Evolutionary conservation across 768 basidiomycete genomes (phyloP).

Genomic region (Leccinum broughii): DNA sequence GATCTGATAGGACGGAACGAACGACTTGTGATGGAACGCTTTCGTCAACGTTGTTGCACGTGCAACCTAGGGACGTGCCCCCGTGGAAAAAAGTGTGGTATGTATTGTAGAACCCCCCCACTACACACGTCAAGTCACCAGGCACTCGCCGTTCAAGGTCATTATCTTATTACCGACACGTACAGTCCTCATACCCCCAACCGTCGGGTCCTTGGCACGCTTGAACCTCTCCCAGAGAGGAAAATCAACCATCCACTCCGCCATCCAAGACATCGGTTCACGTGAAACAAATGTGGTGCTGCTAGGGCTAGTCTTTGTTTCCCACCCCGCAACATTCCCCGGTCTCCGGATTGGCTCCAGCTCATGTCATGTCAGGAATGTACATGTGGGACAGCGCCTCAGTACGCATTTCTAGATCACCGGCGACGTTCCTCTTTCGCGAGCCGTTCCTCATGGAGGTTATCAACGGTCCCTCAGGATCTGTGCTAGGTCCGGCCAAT

Average conservation of each 20-base stretch:
- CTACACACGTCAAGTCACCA: not conserved
- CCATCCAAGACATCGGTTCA: not conserved
- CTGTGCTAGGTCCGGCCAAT: not conserved
- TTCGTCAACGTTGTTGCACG: slow-evolving; percentile 1
- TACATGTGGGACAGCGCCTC: slow-evolving; percentile 1
- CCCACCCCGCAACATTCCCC: slow-evolving; percentile 25
- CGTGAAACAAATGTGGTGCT: not conserved
- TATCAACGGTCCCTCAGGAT: slow-evolving; percentile 4
- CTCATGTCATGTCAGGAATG: slow-evolving; percentile 19
- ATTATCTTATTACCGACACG: slow-evolving; percentile 10
- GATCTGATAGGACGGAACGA: not conserved
- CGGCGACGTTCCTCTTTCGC: slow-evolving; percentile 18
- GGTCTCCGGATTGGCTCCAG: slow-evolving; percentile 9
- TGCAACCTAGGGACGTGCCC: slow-evolving; percentile 6
- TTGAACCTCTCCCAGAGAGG: slow-evolving; percentile 21
- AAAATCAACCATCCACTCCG: not conserved
- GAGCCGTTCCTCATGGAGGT: slow-evolving; percentile 23
- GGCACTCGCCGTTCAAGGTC: not conserved
- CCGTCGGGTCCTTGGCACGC: slow-evolving; percentile 11
- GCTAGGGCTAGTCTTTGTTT: slow-evolving; percentile 15
- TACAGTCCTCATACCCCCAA: not conserved
- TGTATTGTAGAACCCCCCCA: not conserved
- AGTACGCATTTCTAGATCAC: slow-evolving; percentile 33
- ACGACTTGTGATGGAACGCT: not conserved
- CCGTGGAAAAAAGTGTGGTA: slow-evolving; percentile 10